Evolutionary conservation across 164 flowering plant genomes (phyloP).

Genomic region (Dillenia turbinata): DNA sequence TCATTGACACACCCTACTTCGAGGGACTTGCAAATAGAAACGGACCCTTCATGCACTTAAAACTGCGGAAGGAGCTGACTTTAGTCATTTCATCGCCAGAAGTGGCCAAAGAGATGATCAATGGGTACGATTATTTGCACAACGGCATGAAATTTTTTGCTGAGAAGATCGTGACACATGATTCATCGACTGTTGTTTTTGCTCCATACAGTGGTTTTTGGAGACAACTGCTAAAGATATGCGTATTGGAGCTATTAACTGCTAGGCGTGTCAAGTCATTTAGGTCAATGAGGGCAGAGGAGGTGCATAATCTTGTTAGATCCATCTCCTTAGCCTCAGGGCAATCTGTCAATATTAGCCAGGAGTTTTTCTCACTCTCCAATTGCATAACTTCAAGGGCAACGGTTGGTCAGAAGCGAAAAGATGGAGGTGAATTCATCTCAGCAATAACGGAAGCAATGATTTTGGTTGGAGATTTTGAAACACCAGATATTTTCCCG

Average conservation of each 20-base stretch:
- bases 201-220: constrained; percentile 36
- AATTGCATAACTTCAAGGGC: constrained; percentile 18
- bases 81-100: constrained; percentile 19
- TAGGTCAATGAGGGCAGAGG: constrained; percentile 28
- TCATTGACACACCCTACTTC: constrained; percentile 13
- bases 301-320: constrained; percentile 13
- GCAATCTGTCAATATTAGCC: constrained; percentile 11
- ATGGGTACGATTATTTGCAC: constrained; percentile 19
- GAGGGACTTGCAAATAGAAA: constrained; percentile 14
- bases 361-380: constrained; percentile 14
- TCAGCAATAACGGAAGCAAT: constrained; percentile 3
- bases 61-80: constrained; percentile 9
- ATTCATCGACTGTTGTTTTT: constrained; percentile 12
- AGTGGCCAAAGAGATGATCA: constrained; percentile 17
- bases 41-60: constrained; percentile 19
- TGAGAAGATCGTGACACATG: constrained; percentile 7
- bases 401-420: constrained; percentile 18
- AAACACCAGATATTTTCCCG: constrained; percentile 16
- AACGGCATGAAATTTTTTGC: constrained; percentile 9
- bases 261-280: constrained; percentile 23
- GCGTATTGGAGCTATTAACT: constrained; percentile 25
- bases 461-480: constrained; percentile 9
- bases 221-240: constrained; percentile 33
- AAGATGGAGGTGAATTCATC: constrained; percentile 15
- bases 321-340: neutral